Conservation (phyloP, 257 asterid genomes). For the Plantago elongata region DNA sequence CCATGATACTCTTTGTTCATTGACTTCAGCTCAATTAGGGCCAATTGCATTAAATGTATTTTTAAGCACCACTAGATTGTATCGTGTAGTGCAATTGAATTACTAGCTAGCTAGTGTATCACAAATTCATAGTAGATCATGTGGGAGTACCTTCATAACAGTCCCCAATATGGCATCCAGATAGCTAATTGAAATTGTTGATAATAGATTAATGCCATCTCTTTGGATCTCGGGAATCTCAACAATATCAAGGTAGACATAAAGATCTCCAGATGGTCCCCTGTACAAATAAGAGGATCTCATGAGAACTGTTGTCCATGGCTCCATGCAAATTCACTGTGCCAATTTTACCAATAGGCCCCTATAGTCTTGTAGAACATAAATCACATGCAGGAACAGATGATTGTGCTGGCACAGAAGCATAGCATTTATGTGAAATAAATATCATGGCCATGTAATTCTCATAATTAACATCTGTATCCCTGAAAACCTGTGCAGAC, state of each 20-base stretch:
- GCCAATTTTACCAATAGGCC: constrained; percentile 1
- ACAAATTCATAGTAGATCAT: too few relatives aligned
- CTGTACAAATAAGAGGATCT: constrained; percentile 36
- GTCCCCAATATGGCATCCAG: constrained; percentile 94
- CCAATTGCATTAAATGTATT: too few relatives aligned
- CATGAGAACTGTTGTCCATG: constrained; percentile 14
- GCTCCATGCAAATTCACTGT: background rate
- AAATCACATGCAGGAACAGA: constrained; percentile 8
- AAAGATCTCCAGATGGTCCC: constrained; percentile 91
- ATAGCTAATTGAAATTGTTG: constrained; percentile 73
- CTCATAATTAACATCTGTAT: background rate
- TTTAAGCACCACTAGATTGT: too few relatives aligned
- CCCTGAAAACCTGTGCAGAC: background rate
- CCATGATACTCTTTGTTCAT: too few relatives aligned
- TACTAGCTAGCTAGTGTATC: too few relatives aligned
- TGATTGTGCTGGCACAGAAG: constrained; percentile 4
- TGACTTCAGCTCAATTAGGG: too few relatives aligned
- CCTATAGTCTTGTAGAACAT: background rate
- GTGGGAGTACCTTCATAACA: constrained; percentile 48
- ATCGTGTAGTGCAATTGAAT: too few relatives aligned
- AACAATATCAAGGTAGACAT: constrained; percentile 85
- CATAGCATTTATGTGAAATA: background rate
- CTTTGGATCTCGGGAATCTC: constrained; percentile 95
- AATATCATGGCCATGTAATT: background rate
- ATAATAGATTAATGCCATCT: constrained; percentile 86